These are phyloP conservation scores for Gnaphalium uliginosum DNA, from an alignment of 129 eudicot genomes.

Conservation along the genomic window DNA sequence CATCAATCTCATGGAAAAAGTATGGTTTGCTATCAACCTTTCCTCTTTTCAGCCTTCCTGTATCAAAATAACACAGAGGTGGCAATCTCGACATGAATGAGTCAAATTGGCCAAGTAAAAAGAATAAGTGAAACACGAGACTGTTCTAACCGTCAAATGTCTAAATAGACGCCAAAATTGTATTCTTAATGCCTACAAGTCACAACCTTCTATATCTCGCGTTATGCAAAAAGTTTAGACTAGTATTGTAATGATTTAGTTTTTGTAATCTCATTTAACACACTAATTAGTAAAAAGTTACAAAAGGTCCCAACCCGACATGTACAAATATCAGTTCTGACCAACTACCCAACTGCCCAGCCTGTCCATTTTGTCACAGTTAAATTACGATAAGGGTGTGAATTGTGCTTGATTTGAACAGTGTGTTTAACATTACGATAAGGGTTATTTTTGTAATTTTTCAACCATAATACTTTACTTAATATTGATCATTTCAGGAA, in stretches of 20 bases:
- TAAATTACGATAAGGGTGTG: not conserved
- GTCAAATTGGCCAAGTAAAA: not conserved
- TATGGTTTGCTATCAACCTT: conserved; percentile 26
- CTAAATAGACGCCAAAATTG: not conserved
- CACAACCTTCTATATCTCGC: not conserved
- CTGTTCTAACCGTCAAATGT: not conserved
- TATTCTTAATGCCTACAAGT: not conserved
- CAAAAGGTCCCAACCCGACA: not conserved
- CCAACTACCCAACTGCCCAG: not conserved
- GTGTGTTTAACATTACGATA: not conserved
- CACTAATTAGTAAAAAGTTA: not conserved
- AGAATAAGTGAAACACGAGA: not conserved
- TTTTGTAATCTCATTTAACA: not conserved
- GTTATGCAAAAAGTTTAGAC: not conserved
- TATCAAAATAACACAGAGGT: not conserved
- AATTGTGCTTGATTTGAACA: not conserved
- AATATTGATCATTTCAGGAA: conserved; percentile 45
- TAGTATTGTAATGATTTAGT: not conserved
- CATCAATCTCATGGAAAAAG: conserved; percentile 76
- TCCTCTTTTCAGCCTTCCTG: not conserved
- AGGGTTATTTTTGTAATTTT: not conserved
- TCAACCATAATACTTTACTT: not conserved
- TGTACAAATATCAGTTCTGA: not conserved
- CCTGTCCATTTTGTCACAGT: not conserved
- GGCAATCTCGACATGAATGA: not conserved